A percentile compares a stretch with the other conserved stretches of the same genome.
These are phyloP conservation scores for Phytophthora litchii DNA, from an alignment of 352 stramenopile genomes.

Conservation along the genomic window DNA sequence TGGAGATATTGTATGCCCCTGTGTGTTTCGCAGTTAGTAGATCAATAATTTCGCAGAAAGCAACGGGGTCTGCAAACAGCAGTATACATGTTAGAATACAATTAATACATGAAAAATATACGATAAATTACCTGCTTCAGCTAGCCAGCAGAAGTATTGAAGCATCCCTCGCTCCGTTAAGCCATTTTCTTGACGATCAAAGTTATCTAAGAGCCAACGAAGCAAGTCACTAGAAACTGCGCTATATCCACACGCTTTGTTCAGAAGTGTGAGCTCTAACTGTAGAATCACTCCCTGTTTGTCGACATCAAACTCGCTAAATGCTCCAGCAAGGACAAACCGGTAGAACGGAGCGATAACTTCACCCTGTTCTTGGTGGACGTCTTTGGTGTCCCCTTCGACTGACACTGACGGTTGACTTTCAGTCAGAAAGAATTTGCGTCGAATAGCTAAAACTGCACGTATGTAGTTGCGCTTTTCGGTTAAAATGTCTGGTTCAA, in stretches of 20 bases:
- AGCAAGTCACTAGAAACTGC: slow-evolving; percentile 37
- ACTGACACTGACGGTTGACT: slow-evolving; percentile 1
- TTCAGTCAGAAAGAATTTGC: slow-evolving; percentile 69
- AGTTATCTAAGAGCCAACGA: slow-evolving; percentile 60
- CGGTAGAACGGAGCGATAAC: slow-evolving; percentile 66
- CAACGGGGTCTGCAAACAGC: slow-evolving; percentile 46
- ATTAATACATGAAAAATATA: background rate
- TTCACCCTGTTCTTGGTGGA: slow-evolving; percentile 32
- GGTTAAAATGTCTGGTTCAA: slow-evolving; percentile 1
- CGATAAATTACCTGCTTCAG: slow-evolving; percentile 50
- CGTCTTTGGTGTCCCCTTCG: slow-evolving; percentile 9
- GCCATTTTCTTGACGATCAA: slow-evolving; percentile 42
- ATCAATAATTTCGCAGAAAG: slow-evolving; percentile 65
- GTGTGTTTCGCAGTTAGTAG: slow-evolving; percentile 64
- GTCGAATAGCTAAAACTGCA: slow-evolving; percentile 43
- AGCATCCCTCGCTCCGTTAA: slow-evolving; percentile 66
- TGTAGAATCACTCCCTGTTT: slow-evolving; percentile 38
- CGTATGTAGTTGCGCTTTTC: slow-evolving; percentile 49
- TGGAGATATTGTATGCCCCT: slow-evolving; percentile 59
- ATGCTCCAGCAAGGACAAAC: slow-evolving; percentile 63
- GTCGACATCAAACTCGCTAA: slow-evolving; percentile 49
- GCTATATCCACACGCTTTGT: slow-evolving; percentile 41
- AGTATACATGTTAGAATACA: background rate
- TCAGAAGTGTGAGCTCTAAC: slow-evolving; percentile 48
- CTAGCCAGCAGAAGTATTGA: slow-evolving; percentile 75